Conservation (phyloP, 106 monocot species). For the Chionographis japonica region DNA sequence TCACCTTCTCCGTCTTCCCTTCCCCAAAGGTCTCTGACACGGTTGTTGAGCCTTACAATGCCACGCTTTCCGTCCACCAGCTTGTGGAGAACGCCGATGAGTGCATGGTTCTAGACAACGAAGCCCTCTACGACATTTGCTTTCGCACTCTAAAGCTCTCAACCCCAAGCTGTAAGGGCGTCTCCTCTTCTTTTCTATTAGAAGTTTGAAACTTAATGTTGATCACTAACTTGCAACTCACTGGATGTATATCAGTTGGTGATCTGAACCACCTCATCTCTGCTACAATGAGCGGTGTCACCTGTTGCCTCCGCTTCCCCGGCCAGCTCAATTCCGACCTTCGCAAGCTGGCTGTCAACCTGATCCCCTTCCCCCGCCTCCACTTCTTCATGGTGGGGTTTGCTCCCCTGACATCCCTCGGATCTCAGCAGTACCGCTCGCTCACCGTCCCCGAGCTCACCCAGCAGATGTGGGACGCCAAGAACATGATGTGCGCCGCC, state of each 20-base stretch:
- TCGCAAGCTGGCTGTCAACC: conserved; percentile 73
- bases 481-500: conserved; percentile 91
- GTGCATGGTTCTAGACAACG: conserved; percentile 24
- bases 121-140: conserved; percentile 19
- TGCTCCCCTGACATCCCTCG: conserved; percentile 67
- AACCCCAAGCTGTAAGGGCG: conserved; percentile 16
- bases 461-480: conserved; percentile 83
- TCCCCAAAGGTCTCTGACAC: conserved; percentile 29
- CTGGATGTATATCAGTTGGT: conserved; percentile 26
- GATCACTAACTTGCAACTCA: too few relatives aligned
- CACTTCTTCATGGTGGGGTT: conserved; percentile 92
- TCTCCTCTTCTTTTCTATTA: too few relatives aligned
- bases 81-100: conserved; percentile 30
- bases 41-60: conserved; percentile 31
- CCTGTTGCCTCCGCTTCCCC: conserved; percentile 77
- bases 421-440: conserved; percentile 73
- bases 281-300: conserved; percentile 75
- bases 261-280: conserved; percentile 66
- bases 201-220: too few relatives aligned
- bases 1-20: conserved; percentile 27
- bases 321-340: conserved; percentile 82
- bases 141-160: conserved; percentile 25
- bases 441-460: conserved; percentile 71
- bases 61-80: conserved; percentile 30
- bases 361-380: conserved; percentile 80